Evolutionary conservation across 768 basidiomycete species (phyloP), one percentile per base, ranked within the genome.

Genomic region (Kwoniella dendrophila): DNA sequence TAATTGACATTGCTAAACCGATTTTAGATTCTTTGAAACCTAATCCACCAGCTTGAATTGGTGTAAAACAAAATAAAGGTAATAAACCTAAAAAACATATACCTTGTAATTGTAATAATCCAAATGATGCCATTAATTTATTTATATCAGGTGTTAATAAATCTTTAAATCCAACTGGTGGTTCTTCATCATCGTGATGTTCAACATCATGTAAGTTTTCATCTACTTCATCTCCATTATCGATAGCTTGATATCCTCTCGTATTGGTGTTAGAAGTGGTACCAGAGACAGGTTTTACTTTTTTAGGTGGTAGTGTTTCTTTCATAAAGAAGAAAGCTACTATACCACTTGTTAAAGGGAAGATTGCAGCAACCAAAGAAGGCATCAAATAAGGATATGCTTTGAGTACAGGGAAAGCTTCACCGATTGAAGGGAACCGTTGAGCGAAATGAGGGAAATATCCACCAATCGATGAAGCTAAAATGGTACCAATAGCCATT

Each of bases 11-110:
- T 33, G 62, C 70, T 32, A 58, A 45, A 20, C 72, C 72, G 52
- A 74, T 74, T 11, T 63, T 40, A 7, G 57, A 47, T 47, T 64
- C 67, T 45, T 48, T 44, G 48, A 74, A 71, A 0, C 63, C 68
- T 43, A 74, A 59, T 24, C 72, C 72, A 36, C 72, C 72, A 22
- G 67, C 62, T 8, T 20, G 14, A 3, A 69, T 58, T 0, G 72
- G 70, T 1, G 72, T 74, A 45, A 74, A 74, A 62, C 72, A 74
- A 65, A 70, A 74, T n/a, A 74, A 59, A 10, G 72, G 72, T 27
- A 69, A 51, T 18, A 74, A 44, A 1, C 58, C 72, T 4, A 47
- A 34, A 11, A 69, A 52, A 11, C 64, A 59, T 7, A 59, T 63
- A 14, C 68, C 69, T 33, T 66, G 58, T 4, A 74, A 62, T 14